Percentiles rank a stretch among this genome's conserved stretches.
These are phyloP conservation scores for Lathyrus oleraceus DNA, from an alignment of 306 rosid genomes.

Conservation along the genomic window DNA sequence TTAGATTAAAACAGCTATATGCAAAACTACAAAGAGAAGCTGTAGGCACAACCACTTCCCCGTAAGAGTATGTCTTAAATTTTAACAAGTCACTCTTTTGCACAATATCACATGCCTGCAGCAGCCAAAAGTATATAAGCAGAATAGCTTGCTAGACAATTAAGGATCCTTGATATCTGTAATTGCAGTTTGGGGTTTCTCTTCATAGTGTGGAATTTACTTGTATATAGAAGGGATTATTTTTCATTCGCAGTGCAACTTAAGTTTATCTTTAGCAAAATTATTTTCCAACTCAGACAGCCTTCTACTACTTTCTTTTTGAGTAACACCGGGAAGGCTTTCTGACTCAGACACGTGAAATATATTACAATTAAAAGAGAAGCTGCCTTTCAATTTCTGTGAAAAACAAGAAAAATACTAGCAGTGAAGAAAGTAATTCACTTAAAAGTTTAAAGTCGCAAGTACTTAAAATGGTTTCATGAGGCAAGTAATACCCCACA, in stretches of 20 bases:
- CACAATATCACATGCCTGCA: background rate
- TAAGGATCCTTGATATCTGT: conserved; percentile 9
- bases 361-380: background rate
- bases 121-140: background rate
- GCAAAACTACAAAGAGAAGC: background rate
- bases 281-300: background rate
- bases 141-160: conserved; percentile 11
- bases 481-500: background rate
- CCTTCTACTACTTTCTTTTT: background rate
- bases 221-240: background rate
- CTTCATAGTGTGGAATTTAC: background rate
- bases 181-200: conserved; percentile 12
- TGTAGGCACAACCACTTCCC: background rate
- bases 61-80: background rate
- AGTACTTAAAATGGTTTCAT: background rate
- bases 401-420: background rate
- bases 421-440: background rate
- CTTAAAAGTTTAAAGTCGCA: background rate
- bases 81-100: conserved; percentile 18
- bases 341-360: background rate
- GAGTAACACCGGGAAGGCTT: background rate
- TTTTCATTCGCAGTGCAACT: background rate
- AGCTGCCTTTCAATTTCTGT: background rate
- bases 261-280: conserved; percentile 11
- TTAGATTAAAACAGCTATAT: conserved; percentile 1